These are phyloP conservation scores for Sporisorium exsertum DNA, from an alignment of 1,284 basidiomycete species.

Conservation along the genomic window DNA sequence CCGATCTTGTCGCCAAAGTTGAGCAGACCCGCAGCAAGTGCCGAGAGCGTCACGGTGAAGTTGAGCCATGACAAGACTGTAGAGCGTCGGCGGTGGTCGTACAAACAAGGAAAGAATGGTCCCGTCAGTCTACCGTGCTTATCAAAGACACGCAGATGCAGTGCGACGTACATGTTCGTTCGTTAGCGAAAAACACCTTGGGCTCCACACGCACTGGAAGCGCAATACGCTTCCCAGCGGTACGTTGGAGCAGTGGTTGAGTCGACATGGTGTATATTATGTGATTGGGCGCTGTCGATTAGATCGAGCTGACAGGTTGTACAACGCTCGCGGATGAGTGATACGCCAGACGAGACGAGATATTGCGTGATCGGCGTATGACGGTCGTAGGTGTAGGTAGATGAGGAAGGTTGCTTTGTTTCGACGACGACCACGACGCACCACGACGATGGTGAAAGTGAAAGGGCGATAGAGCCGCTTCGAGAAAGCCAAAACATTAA, in stretches of 20 bases:
- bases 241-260: conserved; percentile 95
- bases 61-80: conserved; percentile 69
- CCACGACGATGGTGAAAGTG: not conserved
- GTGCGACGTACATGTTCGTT: conserved; percentile 63
- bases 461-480: not conserved
- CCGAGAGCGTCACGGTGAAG: conserved; percentile 69
- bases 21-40: conserved; percentile 67
- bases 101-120: not conserved
- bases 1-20: conserved; percentile 75
- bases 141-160: too few relatives aligned
- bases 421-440: not conserved
- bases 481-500: not conserved
- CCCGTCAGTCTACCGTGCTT: not conserved
- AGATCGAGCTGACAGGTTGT: not conserved
- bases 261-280: conserved; percentile 81
- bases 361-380: not conserved
- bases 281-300: not conserved
- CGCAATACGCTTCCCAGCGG: conserved; percentile 74
- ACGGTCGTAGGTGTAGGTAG: not conserved
- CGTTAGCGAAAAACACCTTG: conserved; percentile 69
- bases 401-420: not conserved
- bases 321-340: too few relatives aligned
- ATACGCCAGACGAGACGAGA: too few relatives aligned
- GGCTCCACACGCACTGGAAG: conserved; percentile 69
- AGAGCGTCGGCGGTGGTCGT: too few relatives aligned